Percentiles rank a stretch among this genome's conserved stretches.
phyloP scores from a whole-genome alignment of 139 green algal genomes.

The Chlorella ohadii region DNA sequence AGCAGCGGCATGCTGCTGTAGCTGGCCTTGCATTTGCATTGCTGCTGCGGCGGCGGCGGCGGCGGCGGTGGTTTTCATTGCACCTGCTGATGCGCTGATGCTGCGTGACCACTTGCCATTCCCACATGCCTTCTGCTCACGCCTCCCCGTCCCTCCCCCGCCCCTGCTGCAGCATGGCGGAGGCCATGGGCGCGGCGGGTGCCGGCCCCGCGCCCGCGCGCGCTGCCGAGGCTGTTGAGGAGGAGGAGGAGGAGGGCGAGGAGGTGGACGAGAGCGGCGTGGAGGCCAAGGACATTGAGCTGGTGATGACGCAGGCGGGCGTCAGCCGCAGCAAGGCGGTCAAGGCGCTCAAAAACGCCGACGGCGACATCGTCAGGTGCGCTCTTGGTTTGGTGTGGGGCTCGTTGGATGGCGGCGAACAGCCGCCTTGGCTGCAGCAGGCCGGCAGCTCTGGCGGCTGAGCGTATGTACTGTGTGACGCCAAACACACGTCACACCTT shows the following conservation, averaged over 20 bases:
- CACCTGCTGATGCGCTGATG: not conserved
- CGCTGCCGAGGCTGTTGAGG: constrained; percentile 28
- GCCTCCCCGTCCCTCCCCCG: not conserved
- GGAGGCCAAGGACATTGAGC: constrained; percentile 99
- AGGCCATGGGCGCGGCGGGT: constrained; percentile 37
- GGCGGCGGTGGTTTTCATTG: too few relatives aligned
- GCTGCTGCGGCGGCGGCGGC: not conserved
- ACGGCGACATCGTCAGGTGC: constrained; percentile 94
- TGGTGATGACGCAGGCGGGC: constrained; percentile 96
- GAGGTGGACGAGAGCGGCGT: constrained; percentile 95
- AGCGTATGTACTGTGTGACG: too few relatives aligned
- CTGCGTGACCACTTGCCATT: too few relatives aligned
- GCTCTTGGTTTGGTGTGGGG: too few relatives aligned
- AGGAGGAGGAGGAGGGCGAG: constrained; percentile 82
- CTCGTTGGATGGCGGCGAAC: too few relatives aligned
- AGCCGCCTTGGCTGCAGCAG: too few relatives aligned
- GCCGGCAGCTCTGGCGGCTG: too few relatives aligned
- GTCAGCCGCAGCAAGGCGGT: constrained; percentile 92
- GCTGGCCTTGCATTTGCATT: not conserved
- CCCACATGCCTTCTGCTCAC: not conserved
- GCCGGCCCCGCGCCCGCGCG: not conserved
- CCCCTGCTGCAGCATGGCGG: constrained; percentile 35
- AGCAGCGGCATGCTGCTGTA: not conserved
- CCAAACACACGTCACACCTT: too few relatives aligned
- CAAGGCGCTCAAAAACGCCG: constrained; percentile 90